Percentiles rank a stretch among this genome's conserved stretches.
Conservation (phyloP, 495 filamentous ascomycete species). For the Podospora australis region DNA sequence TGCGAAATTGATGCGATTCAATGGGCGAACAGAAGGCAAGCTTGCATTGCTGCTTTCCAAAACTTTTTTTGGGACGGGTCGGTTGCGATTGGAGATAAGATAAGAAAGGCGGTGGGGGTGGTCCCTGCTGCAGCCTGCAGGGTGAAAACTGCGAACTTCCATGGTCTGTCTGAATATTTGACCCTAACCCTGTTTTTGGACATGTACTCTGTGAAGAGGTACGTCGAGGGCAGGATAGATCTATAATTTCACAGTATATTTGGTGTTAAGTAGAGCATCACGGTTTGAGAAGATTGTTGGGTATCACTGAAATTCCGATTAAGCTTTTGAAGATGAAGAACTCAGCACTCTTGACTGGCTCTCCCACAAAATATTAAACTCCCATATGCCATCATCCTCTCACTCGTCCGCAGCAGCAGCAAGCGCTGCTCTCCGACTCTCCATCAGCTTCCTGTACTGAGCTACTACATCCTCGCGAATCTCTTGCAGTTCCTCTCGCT, state of each 20-base stretch:
- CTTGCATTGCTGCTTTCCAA: neutral
- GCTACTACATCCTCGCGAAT: constrained; percentile 73
- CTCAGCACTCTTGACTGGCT: too few species aligned
- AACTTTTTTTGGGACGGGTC: neutral
- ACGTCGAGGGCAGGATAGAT: too few species aligned
- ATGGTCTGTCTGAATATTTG: too few species aligned
- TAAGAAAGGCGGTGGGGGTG: neutral
- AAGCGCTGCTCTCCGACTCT: constrained; percentile 43
- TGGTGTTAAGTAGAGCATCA: too few species aligned
- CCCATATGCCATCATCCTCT: neutral
- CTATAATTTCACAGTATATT: too few species aligned
- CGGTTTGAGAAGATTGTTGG: neutral
- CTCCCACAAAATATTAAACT: neutral
- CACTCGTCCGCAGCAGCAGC: neutral
- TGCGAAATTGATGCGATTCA: neutral
- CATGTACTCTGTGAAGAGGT: too few species aligned
- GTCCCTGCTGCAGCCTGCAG: neutral
- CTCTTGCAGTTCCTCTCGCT: constrained; percentile 72
- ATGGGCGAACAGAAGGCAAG: neutral
- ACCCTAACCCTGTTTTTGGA: neutral
- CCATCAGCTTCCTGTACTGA: constrained; percentile 76
- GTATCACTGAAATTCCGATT: too few species aligned
- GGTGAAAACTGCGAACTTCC: too few species aligned
- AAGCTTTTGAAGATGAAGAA: too few species aligned
- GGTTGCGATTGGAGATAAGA: neutral